Evolutionary conservation across 139 green algal species (phyloP).

Genomic region (Dunaliella primolecta): DNA sequence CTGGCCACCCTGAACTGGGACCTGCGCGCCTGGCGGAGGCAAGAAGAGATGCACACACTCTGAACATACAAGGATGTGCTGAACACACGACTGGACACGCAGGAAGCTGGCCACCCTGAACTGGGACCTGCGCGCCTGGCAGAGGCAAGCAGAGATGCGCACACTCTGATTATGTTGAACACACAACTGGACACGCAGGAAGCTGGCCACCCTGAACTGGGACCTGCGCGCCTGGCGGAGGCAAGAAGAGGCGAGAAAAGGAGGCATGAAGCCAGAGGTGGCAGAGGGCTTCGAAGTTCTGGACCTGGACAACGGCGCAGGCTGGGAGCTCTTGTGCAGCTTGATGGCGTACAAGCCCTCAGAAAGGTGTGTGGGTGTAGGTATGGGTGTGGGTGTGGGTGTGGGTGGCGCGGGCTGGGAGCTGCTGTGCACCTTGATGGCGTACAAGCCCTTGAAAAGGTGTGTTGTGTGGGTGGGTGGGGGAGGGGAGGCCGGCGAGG

Average conservation of each 20-base stretch:
- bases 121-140: conserved; percentile 44
- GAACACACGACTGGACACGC: too few relatives aligned
- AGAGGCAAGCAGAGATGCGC: conserved; percentile 42
- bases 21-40: conserved; percentile 36
- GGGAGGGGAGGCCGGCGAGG: too few relatives aligned
- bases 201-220: conserved; percentile 1
- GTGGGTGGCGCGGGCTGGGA: conserved; percentile 73
- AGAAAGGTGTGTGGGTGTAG: conserved; percentile 10
- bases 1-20: conserved; percentile 22
- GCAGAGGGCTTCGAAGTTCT: conserved; percentile 74
- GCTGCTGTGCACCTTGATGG: conserved; percentile 46
- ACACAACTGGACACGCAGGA: too few relatives aligned
- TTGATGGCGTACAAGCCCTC: conserved; percentile 44
- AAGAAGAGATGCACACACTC: conserved; percentile 49
- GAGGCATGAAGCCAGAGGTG: conserved; percentile 35
- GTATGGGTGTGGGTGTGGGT: too few relatives aligned
- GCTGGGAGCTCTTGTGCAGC: conserved; percentile 66
- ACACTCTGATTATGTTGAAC: too few relatives aligned
- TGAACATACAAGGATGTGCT: too few relatives aligned
- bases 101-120: conserved; percentile 1
- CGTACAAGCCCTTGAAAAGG: neutral
- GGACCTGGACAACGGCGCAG: conserved; percentile 58
- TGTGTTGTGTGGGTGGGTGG: too few relatives aligned
- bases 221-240: conserved; percentile 45
- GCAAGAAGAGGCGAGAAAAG: conserved; percentile 48